Evolutionary conservation across 257 asterid genomes (phyloP), one percentile per base, ranked within the genome.

Genomic region (Linaria vulgaris): DNA sequence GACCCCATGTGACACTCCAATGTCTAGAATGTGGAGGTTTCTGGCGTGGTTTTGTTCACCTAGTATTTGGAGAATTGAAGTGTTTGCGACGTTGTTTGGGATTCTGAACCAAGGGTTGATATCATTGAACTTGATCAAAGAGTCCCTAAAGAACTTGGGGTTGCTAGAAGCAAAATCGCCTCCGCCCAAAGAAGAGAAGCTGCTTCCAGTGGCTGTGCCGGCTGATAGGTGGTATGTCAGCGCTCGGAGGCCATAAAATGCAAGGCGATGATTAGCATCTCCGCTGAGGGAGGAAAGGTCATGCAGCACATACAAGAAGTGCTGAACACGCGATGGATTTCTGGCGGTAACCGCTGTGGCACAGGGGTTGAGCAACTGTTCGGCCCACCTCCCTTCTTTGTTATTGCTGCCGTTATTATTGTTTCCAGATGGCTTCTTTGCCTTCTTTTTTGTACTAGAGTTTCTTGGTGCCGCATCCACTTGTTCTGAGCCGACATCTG

Each of bases 381-480:
- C 95, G 1, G 97, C 95, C 95, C 97, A 90, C 73, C 94, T 75
- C 44, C 91, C 90, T n/a, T 89, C 97, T 71, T 79, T 84, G 71
- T 66, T 82, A 43, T 22, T 73, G 12, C 80, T 60, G 24, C 76
- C 61, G 50, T 31, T 69, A 12, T 62, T 49, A 34, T 54, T 74
- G 58, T 56, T 77, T 20, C 73, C 77, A 0, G 72, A 69, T 3
- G 76, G 15, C 48, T 47, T 43, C 49, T 59, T 52, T 6, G 60
- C 74, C 61, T 58, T 88, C 68, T 56, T 88, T 60, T 55, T 80
- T 13, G 74, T 78, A 2, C 63, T 20, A 16, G 77, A 13, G 73
- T 58, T 80, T 52, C 63, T 79, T 0, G 69, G 58, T 37, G 56
- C 67, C 14, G 51, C 66, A 14, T 14, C 67, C 12, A 67, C 72